Base-by-base conservation (phyloP, 345 rosid genomes). In the Aquilaria yunnanensis region DNA sequence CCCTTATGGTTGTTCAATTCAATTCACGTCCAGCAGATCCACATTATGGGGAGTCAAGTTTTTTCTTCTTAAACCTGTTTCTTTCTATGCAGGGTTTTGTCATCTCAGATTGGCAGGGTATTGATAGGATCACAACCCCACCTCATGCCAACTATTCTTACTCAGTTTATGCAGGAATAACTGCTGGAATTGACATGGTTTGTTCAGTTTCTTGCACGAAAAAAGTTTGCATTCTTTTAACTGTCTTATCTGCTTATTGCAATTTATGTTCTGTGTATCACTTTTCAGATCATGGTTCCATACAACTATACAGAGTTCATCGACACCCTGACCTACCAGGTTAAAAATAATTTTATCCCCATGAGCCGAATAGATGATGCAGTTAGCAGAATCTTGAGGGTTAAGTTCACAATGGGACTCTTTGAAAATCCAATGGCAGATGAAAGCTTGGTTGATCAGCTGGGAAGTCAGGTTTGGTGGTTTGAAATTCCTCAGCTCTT, bases 131-230 rank as follows among this genome's bases (percentile, higher is more conserved):
- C 73, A 87, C 94, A 16, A 23, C 75, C 52, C 86, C 90, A 12
- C 79, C 90, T 6, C 85, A 74, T 63, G 86, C 86, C 45, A 84
- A 87, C 62, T 87, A 84, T 54, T 59, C 94, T 9, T 82, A 70
- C 58, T 87, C 90, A 56, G 70, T 84, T 64, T 70, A 64, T 65
- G 71, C 63, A 10, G 77, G 68, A 71, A 75, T 84, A 33, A 50
- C 29, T 31, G 86, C 88, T 13, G 90, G 94, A 68, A 75, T 87
- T 50, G 90, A 87, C 78, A 84, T 87, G 94, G 94, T 76, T 59
- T 52, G 67, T 37, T 37, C 8, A 14, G 4, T 8, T 59, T 37
- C 12, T 37, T 13, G 23, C 14, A 29, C 12, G 67, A 23, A 23
- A 57, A 32, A 59, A 67, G 31, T 69, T 74, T 45, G 23, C 9